Conservation (phyloP, 768 basidiomycete genomes). For the Omphalotus guepiniiformis region DNA sequence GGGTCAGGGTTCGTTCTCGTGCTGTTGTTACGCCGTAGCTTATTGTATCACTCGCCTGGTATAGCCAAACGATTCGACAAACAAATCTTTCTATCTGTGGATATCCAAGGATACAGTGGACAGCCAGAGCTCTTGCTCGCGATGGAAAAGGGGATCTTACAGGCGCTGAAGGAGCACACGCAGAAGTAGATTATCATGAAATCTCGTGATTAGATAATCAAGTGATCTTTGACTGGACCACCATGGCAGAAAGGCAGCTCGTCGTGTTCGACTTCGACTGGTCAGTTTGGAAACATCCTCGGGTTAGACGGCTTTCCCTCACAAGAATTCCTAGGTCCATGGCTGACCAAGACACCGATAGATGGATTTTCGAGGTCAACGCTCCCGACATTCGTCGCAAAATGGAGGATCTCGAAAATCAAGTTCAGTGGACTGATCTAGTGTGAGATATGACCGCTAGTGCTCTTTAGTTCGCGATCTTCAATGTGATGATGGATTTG, state of each 20-base stretch:
- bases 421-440: constrained; percentile 90
- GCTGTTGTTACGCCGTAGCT: constrained; percentile 10
- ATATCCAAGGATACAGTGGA: constrained; percentile 48
- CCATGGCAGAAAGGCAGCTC: constrained; percentile 48
- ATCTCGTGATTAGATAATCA: background rate
- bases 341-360: constrained; percentile 94
- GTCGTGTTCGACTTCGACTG: constrained; percentile 98
- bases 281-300: constrained; percentile 33
- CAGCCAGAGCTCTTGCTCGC: constrained; percentile 43
- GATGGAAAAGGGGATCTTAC: constrained; percentile 60
- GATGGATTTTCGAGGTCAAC: constrained; percentile 89
- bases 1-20: constrained; percentile 41
- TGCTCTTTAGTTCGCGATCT: background rate
- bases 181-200: background rate
- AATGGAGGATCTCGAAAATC: constrained; percentile 61
- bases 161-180: constrained; percentile 36
- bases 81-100: constrained; percentile 72
- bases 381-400: constrained; percentile 80
- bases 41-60: constrained; percentile 13
- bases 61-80: constrained; percentile 61
- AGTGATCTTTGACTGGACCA: background rate
- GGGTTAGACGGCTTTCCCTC: background rate
- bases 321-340: constrained; percentile 57
- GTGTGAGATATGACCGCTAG: constrained; percentile 75
- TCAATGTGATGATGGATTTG: background rate